Conservation (phyloP, 257 asterid genomes). For the Ligustrum vulgare region DNA sequence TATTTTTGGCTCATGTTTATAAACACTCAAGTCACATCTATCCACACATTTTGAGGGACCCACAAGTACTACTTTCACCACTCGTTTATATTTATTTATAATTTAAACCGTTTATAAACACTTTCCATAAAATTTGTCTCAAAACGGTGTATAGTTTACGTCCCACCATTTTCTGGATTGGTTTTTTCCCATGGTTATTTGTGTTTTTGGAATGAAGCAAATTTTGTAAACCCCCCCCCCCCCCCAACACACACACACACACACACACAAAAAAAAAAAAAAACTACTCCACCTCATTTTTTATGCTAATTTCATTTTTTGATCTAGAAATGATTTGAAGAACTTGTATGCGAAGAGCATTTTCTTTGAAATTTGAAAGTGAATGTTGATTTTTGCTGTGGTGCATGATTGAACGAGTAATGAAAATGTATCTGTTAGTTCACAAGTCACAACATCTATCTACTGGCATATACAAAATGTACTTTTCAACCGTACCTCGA, state of each 20-base stretch:
- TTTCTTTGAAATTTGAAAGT: not conserved
- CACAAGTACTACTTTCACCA: too few species aligned
- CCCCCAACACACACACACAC: too few species aligned
- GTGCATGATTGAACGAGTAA: not conserved
- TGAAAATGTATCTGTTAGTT: not conserved
- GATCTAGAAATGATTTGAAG: not conserved
- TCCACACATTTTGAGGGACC: too few species aligned
- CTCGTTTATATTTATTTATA: too few species aligned
- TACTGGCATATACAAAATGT: not conserved
- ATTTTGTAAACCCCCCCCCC: not conserved
- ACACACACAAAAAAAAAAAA: too few species aligned
- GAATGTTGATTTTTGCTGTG: not conserved
- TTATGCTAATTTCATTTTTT: not conserved
- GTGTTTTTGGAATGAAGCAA: slow-evolving; percentile 11
- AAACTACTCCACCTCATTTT: not conserved
- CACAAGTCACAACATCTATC: not conserved
- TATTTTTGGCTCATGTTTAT: too few species aligned
- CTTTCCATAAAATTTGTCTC: not conserved
- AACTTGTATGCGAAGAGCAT: not conserved
- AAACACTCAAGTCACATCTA: too few species aligned
- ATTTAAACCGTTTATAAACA: too few species aligned
- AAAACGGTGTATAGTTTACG: slow-evolving; percentile 10
- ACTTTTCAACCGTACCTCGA: not conserved
- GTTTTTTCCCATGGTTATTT: slow-evolving; percentile 2
- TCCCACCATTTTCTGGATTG: not conserved